Evolutionary conservation across 768 basidiomycete species (phyloP), one percentile per base, ranked within the genome.

Genomic region (Hygrocybe punicea): DNA sequence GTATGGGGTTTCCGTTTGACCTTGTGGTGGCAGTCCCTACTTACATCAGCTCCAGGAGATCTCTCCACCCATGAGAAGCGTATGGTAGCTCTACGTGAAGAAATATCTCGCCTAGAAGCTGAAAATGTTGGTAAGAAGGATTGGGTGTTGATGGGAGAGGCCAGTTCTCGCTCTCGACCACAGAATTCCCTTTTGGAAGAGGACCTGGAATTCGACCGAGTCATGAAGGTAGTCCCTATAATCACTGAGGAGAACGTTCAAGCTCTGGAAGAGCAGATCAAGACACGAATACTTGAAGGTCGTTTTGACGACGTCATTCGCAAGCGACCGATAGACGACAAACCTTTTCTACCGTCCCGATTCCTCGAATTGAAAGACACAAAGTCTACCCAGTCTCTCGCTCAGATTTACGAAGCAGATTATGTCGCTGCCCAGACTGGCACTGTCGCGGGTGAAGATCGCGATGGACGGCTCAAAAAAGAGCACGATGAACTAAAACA

Each of bases 331-430:
- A 68, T 85, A 53, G 89, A 93, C 42, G 85, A 93, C 61, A 91
- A 88, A 61, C 86, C 95, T 0, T 98, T 95, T 78, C 76, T 98
- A 1, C 93, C 96, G 1, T 97, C 93, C 1, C 84, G 89, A 33
- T 77, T 91, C 55, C 84, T 97, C 57, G 95, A 98, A 67, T 75
- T 98, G 8, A 85, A 93, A 68, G 94, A 96, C 65, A 86, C 84
- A 3, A 91, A 95, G 68, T 94, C 91, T 7, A 78, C 83, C 4
- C 88, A 92, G 68, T 94, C 91, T 0, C 81, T 99, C 46, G 95
- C 94, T 13, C 90, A 98, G 73, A 91, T 99, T 39, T 98, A 98
- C 72, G 97, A 97, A 68, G 86, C 90, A 46, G 95, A 95, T 57
- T 99, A 89, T 70, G 78, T 86, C 37, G 84, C 86, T 6, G 81